Percentiles rank a stretch among this genome's conserved stretches.
Evolutionary conservation across 179 eudicot genomes (phyloP).

Genomic region (Pouteria campechiana): DNA sequence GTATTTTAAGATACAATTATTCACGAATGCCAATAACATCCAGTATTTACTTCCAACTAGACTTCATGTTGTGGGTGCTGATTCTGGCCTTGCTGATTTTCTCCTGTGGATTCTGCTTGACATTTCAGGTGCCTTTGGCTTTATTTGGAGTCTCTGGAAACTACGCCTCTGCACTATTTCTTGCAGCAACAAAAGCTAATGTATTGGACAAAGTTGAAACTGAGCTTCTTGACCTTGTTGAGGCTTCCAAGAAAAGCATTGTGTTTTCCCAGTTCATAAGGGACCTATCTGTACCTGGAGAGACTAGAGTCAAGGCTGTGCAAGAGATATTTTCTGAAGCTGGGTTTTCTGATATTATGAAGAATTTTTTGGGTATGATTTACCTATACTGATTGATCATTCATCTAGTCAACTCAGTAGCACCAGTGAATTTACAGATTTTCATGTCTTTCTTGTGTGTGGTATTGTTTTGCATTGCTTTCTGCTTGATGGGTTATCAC

Average conservation of each 20-base stretch:
- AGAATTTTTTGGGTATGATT: constrained; percentile 73
- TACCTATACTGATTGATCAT: too few species aligned
- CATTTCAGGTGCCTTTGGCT: constrained; percentile 63
- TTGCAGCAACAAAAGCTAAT: constrained; percentile 64
- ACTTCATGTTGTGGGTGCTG: too few species aligned
- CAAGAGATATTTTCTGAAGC: constrained; percentile 49
- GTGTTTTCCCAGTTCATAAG: constrained; percentile 68
- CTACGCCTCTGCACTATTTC: constrained; percentile 79
- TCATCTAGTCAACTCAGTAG: too few species aligned
- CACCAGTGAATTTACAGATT: too few species aligned
- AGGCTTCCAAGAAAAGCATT: constrained; percentile 46
- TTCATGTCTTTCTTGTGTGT: too few species aligned
- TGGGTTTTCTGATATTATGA: constrained; percentile 62
- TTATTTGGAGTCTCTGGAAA: constrained; percentile 84
- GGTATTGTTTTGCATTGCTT: too few species aligned
- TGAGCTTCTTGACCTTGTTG: constrained; percentile 61
- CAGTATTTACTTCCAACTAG: too few species aligned
- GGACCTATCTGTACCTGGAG: constrained; percentile 52
- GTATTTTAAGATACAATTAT: too few species aligned
- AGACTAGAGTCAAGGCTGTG: constrained; percentile 53
- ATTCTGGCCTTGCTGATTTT: neutral
- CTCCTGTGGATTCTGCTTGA: constrained; percentile 1
- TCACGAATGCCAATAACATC: too few species aligned
- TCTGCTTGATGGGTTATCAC: too few species aligned
- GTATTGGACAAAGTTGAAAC: constrained; percentile 67